Evolutionary conservation across 208 protist genomes (phyloP).

Genomic region (Naegleria fowleri): DNA sequence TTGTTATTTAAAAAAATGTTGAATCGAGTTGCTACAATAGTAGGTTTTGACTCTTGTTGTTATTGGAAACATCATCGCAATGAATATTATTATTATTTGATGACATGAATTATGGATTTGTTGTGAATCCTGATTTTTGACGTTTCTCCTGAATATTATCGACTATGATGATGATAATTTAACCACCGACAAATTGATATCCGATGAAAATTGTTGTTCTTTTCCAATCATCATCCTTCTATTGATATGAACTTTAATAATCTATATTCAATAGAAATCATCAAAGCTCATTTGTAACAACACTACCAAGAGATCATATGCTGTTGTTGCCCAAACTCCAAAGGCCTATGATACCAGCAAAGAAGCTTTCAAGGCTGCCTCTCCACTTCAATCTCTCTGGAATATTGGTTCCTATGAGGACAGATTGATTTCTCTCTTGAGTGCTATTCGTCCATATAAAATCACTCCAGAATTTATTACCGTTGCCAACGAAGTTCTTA

Average conservation of each 20-base stretch:
- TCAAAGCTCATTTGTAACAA: neutral
- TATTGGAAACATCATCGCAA: too few species aligned
- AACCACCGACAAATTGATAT: too few species aligned
- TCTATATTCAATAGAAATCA: neutral
- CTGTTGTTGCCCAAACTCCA: slow-evolving; percentile 10
- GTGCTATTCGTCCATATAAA: neutral
- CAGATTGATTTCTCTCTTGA: neutral
- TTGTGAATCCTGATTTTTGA: neutral
- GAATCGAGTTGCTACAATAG: neutral
- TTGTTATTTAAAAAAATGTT: neutral
- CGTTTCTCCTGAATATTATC: neutral
- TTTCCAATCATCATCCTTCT: too few species aligned
- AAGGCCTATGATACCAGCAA: neutral
- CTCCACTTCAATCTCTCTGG: neutral
- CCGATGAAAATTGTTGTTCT: too few species aligned
- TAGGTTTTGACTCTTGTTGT: neutral
- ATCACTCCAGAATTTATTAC: neutral
- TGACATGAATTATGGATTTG: too few species aligned
- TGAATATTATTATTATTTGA: too few species aligned
- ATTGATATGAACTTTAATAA: neutral
- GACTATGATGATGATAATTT: neutral
- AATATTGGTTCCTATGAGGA: neutral
- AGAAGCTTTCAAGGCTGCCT: neutral
- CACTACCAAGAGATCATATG: neutral
- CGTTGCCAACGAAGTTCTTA: neutral